Percentiles rank a stretch among this genome's conserved stretches.
Evolutionary conservation across 306 rosid species (phyloP).

Genomic region (Citrullus mucosospermus): DNA sequence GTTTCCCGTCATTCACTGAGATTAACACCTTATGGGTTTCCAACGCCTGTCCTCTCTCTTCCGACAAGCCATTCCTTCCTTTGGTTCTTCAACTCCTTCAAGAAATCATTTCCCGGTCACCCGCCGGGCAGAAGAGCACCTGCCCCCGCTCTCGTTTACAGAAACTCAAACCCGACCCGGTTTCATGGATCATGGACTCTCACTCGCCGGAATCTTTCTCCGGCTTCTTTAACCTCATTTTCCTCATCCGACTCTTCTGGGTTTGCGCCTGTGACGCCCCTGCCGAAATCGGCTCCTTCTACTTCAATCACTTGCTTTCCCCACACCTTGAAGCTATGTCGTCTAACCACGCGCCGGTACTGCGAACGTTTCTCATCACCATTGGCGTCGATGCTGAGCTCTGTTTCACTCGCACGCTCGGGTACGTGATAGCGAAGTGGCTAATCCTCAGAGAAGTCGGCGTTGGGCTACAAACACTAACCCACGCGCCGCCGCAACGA

Average conservation of each 20-base stretch:
- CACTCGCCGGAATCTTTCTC: constrained; percentile 80
- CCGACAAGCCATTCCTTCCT: constrained; percentile 68
- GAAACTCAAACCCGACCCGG: constrained; percentile 59
- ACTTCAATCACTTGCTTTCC: constrained; percentile 44
- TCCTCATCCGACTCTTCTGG: constrained; percentile 76
- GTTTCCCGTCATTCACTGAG: constrained; percentile 29
- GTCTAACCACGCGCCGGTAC: constrained; percentile 30
- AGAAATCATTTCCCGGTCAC: constrained; percentile 68
- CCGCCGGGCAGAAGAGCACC: constrained; percentile 49
- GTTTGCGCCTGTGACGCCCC: constrained; percentile 71
- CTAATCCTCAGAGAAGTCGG: constrained; percentile 38
- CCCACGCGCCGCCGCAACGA: constrained; percentile 10
- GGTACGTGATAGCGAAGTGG: constrained; percentile 70
- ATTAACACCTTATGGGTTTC: constrained; percentile 61
- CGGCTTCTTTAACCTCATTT: constrained; percentile 56
- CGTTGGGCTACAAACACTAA: constrained; percentile 39
- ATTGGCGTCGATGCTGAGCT: constrained; percentile 72
- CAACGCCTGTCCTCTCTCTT: constrained; percentile 43
- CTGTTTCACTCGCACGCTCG: constrained; percentile 79
- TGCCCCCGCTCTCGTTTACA: constrained; percentile 84
- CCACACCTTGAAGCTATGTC: constrained; percentile 34
- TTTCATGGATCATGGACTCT: constrained; percentile 80
- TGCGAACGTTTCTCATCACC: constrained; percentile 49
- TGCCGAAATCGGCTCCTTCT: constrained; percentile 59
- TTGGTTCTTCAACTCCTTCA: constrained; percentile 72